Conservation (phyloP, 2,329 filamentous ascomycete genomes). For the Fusarium xyrophilum region DNA sequence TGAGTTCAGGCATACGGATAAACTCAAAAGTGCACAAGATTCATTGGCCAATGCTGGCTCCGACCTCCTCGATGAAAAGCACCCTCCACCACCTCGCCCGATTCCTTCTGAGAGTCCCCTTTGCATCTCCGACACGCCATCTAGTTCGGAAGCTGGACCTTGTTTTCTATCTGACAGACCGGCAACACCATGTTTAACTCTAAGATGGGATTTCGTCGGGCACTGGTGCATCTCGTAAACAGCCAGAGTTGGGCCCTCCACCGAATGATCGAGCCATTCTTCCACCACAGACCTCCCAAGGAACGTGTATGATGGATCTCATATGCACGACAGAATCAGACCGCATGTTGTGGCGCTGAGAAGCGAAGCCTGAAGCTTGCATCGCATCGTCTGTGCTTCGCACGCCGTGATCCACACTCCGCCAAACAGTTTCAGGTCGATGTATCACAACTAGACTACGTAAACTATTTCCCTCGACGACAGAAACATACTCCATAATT, state of each 20-base stretch:
- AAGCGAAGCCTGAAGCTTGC: constrained; percentile 28
- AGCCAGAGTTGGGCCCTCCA: constrained; percentile 21
- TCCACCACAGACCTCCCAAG: constrained; percentile 16
- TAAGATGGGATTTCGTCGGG: neutral
- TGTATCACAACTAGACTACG: constrained; percentile 15
- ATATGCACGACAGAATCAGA: constrained; percentile 12
- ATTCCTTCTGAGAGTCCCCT: neutral
- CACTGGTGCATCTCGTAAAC: constrained; percentile 12
- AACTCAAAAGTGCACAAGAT: neutral
- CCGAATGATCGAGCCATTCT: constrained; percentile 26
- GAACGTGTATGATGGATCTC: constrained; percentile 14
- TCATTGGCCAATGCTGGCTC: neutral
- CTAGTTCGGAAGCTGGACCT: neutral
- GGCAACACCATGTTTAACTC: constrained; percentile 16
- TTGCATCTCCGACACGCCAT: neutral
- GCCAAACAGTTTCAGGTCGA: constrained; percentile 34
- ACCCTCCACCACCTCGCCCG: neutral
- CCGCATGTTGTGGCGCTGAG: constrained; percentile 19
- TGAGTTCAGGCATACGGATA: neutral
- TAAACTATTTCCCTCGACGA: constrained; percentile 2
- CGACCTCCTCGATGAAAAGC: neutral
- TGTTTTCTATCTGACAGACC: constrained; percentile 6
- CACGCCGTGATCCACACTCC: constrained; percentile 23
- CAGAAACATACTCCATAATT: constrained; percentile 22
- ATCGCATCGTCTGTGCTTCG: constrained; percentile 31